Evolutionary conservation across 2,329 filamentous ascomycete genomes (phyloP), one percentile per base, ranked within the genome.

Genomic region (Colletotrichum salicis): DNA sequence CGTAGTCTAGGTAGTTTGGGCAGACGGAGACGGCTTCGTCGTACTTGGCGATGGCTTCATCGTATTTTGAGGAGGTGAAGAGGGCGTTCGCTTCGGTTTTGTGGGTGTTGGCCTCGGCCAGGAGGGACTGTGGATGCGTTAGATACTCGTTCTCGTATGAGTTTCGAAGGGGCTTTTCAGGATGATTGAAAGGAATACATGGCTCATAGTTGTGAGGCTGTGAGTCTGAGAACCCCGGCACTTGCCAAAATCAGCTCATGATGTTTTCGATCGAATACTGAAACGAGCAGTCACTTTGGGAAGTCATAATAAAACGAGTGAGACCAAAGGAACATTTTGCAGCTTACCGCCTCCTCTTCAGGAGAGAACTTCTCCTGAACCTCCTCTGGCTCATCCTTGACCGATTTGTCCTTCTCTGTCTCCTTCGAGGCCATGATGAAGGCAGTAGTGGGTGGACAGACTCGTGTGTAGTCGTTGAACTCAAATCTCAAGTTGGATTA

Each of bases 1-100:
- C 94, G 83, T 94, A 97, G 79, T 96, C 91, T 31, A 97, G 89
- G 79, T 97, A 97, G 74, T 90, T 91, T 2, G 96, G 96, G 77
- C 94, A 95, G 8, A 91, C 88, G 13, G 90, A 87, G 3, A 97
- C 86, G 27, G 96, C 95, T 75, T 92, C 90, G 77, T 95, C 92
- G 83, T 98, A 98, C 72, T 89, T 92, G 75, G 91, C 89, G 73
- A 98, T 92, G 52, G 96, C 96, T 73, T 92, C 90, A 67, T 92
- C 88, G 82, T 93, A 96, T 73, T 91, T 89, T 54, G 89, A 88
- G 3, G 89, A 87, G 1, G 88, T 85, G 82, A 98, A 98, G n/a
- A 95, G 88, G 5, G 88, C 82, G 79, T 98, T 98, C 15, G 94
- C 96, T 67, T 91, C 86, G 2, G 88, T 79, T 82, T 97, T 98